Evolutionary conservation across 768 basidiomycete genomes (phyloP).

Genomic region (Termitomyces sp.): DNA sequence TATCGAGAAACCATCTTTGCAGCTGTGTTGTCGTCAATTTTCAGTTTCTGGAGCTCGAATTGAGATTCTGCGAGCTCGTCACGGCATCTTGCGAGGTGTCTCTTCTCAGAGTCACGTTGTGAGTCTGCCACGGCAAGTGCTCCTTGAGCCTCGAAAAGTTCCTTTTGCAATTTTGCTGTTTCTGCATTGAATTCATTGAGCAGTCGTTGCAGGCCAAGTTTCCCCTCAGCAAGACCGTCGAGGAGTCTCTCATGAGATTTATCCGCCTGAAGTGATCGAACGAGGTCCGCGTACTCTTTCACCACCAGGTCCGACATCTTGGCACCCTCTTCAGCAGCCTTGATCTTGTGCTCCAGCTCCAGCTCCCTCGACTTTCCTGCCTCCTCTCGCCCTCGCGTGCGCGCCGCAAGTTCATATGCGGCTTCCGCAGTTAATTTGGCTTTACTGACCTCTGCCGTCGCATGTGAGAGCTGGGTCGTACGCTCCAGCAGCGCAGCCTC

Average conservation of each 20-base stretch:
- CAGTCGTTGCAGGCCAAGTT: conserved; percentile 40
- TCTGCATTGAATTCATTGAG: conserved; percentile 44
- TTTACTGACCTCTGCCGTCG: conserved; percentile 36
- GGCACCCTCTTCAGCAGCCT: conserved; percentile 48
- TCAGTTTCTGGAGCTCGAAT: conserved; percentile 47
- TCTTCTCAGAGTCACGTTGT: conserved; percentile 40
- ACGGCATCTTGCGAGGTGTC: conserved; percentile 35
- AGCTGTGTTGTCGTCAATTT: conserved; percentile 66
- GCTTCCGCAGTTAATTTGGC: conserved; percentile 38
- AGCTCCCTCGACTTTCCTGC: conserved; percentile 42
- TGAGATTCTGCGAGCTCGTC: conserved; percentile 38
- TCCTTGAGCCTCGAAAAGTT: conserved; percentile 33
- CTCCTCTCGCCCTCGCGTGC: conserved; percentile 50
- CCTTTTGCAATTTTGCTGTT: conserved; percentile 37
- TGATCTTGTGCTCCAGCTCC: conserved; percentile 39
- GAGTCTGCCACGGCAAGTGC: conserved; percentile 38
- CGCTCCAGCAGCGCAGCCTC: conserved; percentile 49
- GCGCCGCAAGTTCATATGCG: conserved; percentile 51
- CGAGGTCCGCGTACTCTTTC: conserved; percentile 70
- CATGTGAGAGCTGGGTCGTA: conserved; percentile 39
- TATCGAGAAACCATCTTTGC: conserved; percentile 82
- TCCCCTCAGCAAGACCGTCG: conserved; percentile 42
- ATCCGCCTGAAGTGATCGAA: conserved; percentile 54
- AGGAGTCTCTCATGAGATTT: conserved; percentile 17
- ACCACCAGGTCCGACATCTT: conserved; percentile 62